Conservation (phyloP, 805 yeast species). For the Candida taoyuanica region DNA sequence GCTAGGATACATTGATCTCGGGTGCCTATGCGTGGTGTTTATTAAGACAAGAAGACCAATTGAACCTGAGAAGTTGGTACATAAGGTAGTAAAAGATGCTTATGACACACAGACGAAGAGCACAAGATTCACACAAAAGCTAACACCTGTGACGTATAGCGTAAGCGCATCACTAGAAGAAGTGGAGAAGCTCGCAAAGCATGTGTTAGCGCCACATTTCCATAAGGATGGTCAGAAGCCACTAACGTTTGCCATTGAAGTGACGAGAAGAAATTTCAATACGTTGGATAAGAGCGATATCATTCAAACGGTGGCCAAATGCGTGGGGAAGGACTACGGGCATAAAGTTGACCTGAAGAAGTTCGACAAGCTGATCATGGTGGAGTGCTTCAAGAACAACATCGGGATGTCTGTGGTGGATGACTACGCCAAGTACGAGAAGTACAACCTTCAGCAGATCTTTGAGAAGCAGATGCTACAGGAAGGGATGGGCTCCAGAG, state of each 20-base stretch:
- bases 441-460: slow-evolving; percentile 80
- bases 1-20: slow-evolving; percentile 56
- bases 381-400: slow-evolving; percentile 85
- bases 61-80: slow-evolving; percentile 70
- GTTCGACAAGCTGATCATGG: slow-evolving; percentile 72
- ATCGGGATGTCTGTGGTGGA: slow-evolving; percentile 84
- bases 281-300: slow-evolving; percentile 67
- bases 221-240: slow-evolving; percentile 41
- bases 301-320: slow-evolving; percentile 63
- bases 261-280: slow-evolving; percentile 74
- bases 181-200: slow-evolving; percentile 50
- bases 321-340: slow-evolving; percentile 63
- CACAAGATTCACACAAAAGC: slow-evolving; percentile 70
- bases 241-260: slow-evolving; percentile 70
- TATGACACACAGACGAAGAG: slow-evolving; percentile 46
- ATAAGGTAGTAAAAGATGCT: slow-evolving; percentile 57
- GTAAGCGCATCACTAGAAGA: slow-evolving; percentile 70
- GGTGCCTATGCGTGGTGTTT: slow-evolving; percentile 81
- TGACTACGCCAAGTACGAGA: slow-evolving; percentile 54
- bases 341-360: slow-evolving; percentile 78
- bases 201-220: slow-evolving; percentile 65
- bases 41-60: slow-evolving; percentile 77
- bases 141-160: slow-evolving; percentile 76
- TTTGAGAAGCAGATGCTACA: slow-evolving; percentile 39
- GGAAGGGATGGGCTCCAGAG: too few species aligned